phyloP scores from a whole-genome alignment of 2,329 filamentous ascomycete species.

The Septoria petroselini region DNA sequence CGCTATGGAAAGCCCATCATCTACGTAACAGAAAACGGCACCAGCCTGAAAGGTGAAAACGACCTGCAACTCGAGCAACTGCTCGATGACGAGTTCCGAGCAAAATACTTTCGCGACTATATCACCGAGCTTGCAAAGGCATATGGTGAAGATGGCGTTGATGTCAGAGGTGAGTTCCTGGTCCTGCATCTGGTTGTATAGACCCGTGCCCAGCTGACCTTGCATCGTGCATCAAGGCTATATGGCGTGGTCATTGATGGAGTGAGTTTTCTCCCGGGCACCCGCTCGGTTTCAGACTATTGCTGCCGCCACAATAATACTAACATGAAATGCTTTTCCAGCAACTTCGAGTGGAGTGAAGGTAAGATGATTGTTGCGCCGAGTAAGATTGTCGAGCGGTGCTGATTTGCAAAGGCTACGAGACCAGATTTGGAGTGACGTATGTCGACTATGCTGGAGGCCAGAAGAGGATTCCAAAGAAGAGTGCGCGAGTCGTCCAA shows the following conservation, averaged over 20 bases:
- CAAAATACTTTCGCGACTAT: constrained; percentile 74
- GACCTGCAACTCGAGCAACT: constrained; percentile 68
- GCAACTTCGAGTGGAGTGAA: constrained; percentile 75
- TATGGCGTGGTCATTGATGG: constrained; percentile 16
- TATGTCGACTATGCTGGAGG: constrained; percentile 78
- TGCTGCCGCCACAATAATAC: not conserved
- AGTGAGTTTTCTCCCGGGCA: constrained; percentile 4
- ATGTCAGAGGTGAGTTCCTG: constrained; percentile 62
- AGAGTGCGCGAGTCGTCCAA: constrained; percentile 69
- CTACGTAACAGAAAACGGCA: constrained; percentile 87
- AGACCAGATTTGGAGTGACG: constrained; percentile 79
- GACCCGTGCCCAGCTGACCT: not conserved
- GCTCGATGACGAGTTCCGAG: constrained; percentile 76
- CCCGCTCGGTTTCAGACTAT: not conserved
- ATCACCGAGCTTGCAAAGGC: constrained; percentile 74
- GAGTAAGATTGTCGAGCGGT: constrained; percentile 10
- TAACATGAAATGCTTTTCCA: constrained; percentile 33
- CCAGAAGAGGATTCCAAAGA: constrained; percentile 79
- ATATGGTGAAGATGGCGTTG: constrained; percentile 67
- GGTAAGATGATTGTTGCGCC: not conserved
- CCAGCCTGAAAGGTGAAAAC: constrained; percentile 78
- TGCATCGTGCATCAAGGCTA: constrained; percentile 6
- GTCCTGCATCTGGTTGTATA: constrained; percentile 14
- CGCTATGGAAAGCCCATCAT: constrained; percentile 74
- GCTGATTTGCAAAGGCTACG: constrained; percentile 56